These are phyloP conservation scores for Sclerotinia trifoliorum DNA, from an alignment of 2,329 filamentous ascomycete species.

Conservation along the genomic window DNA sequence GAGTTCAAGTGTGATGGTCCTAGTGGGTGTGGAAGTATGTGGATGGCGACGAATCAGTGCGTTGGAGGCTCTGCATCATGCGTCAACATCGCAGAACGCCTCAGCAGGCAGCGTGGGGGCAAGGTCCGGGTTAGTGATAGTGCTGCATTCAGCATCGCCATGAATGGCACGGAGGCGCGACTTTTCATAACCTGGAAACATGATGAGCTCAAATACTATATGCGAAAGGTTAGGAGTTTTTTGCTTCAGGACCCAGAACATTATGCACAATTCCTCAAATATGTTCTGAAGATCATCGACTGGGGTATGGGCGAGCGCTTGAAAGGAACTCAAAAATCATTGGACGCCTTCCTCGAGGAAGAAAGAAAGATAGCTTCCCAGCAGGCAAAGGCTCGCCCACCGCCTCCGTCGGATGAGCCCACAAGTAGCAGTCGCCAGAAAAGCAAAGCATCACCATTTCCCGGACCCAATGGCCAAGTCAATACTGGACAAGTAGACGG, in stretches of 20 bases:
- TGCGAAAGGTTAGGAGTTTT: slow-evolving; percentile 37
- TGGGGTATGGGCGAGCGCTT: neutral
- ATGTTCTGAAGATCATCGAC: slow-evolving; percentile 2
- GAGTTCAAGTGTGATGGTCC: no score
- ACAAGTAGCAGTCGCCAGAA: no score
- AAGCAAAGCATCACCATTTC: no score
- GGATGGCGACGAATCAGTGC: slow-evolving; percentile 24
- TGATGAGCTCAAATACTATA: slow-evolving; percentile 38
- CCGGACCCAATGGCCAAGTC: no score
- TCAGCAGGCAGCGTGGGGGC: slow-evolving; percentile 30
- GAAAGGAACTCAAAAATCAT: slow-evolving; percentile 38
- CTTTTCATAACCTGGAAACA: slow-evolving; percentile 39
- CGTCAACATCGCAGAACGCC: slow-evolving; percentile 37
- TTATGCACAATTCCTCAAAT: slow-evolving; percentile 28
- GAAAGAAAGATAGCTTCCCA: no score
- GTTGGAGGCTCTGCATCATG: slow-evolving; percentile 32
- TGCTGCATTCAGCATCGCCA: slow-evolving; percentile 41
- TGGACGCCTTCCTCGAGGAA: slow-evolving; percentile 34
- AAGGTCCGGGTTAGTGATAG: slow-evolving; percentile 32
- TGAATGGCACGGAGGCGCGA: slow-evolving; percentile 32
- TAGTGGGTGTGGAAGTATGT: neutral
- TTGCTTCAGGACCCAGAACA: slow-evolving; percentile 37
- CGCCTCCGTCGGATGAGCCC: no score
- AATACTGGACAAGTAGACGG: no score
- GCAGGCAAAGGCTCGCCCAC: no score